phyloP scores from a whole-genome alignment of 164 flowering plant species.

The Euptelea pleiosperma region DNA sequence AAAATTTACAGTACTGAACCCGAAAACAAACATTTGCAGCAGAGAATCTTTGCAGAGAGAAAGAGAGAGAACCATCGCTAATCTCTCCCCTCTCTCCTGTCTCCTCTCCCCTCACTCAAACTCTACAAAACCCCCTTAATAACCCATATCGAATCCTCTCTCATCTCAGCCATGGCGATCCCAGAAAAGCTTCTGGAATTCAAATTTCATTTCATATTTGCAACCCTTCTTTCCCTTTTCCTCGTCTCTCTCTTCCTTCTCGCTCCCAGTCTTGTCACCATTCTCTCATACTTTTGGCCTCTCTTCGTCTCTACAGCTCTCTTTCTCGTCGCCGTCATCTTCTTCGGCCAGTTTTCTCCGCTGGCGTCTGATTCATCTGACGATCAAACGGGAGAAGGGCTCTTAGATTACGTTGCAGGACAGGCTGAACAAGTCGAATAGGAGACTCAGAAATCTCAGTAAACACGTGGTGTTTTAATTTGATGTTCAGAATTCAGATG shows the following conservation, averaged over 20 bases:
- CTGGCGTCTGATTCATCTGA: constrained; percentile 26
- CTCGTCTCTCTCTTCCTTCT: constrained; percentile 20
- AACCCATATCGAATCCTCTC: too few relatives aligned
- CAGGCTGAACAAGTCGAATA: constrained; percentile 17
- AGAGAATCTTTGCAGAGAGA: constrained; percentile 32
- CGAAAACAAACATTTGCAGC: constrained; percentile 7
- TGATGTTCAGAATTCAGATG: too few relatives aligned
- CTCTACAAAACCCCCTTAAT: background rate
- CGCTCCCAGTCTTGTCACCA: constrained; percentile 50
- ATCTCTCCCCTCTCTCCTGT: background rate
- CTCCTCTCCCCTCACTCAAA: background rate
- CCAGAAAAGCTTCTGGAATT: constrained; percentile 42
- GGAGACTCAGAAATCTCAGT: too few relatives aligned
- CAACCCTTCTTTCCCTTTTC: constrained; percentile 3
- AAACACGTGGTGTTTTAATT: too few relatives aligned
- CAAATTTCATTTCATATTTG: constrained; percentile 41
- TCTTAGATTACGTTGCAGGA: constrained; percentile 67
- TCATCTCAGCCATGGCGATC: constrained; percentile 40
- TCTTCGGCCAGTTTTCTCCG: constrained; percentile 49
- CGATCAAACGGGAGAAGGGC: constrained; percentile 52
- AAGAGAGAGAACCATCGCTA: constrained; percentile 11
- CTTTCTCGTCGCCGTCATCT: constrained; percentile 37
- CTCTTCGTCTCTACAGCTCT: constrained; percentile 71
- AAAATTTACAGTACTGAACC: too few relatives aligned
- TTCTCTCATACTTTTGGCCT: constrained; percentile 81